Evolutionary conservation across 139 green algal genomes (phyloP).

Genomic region (Gonium pectorale): DNA sequence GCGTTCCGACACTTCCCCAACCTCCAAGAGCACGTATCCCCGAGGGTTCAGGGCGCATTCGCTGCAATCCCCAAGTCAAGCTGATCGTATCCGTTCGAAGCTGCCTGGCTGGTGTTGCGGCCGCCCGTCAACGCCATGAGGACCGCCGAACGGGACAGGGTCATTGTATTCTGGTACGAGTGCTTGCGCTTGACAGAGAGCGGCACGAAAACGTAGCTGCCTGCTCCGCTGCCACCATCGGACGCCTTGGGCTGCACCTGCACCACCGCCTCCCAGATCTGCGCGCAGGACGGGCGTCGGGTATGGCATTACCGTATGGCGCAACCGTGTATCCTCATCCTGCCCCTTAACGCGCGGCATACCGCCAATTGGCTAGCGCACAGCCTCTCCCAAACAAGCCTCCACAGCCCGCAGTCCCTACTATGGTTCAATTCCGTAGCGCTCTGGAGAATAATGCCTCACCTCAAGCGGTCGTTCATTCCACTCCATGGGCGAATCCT

Average conservation of each 20-base stretch:
- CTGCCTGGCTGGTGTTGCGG: not conserved
- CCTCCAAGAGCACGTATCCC: too few species aligned
- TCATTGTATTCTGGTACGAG: conserved; percentile 39
- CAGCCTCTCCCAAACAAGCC: too few species aligned
- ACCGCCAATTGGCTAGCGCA: too few species aligned
- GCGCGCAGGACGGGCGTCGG: too few species aligned
- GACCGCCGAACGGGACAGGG: conserved; percentile 9
- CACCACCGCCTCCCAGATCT: conserved; percentile 40
- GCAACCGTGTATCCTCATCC: too few species aligned
- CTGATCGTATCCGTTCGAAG: not conserved
- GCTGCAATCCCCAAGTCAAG: not conserved
- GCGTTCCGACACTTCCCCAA: too few species aligned
- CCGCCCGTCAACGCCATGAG: conserved; percentile 14
- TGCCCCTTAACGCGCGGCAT: too few species aligned
- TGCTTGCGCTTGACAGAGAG: conserved; percentile 32
- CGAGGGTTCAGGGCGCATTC: not conserved
- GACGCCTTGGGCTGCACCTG: not conserved
- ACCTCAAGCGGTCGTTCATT: conserved; percentile 32
- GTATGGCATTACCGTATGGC: too few species aligned
- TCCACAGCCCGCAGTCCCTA: too few species aligned
- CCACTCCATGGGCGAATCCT: not conserved
- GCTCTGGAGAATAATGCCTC: too few species aligned
- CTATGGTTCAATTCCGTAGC: too few species aligned
- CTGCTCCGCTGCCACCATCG: not conserved
- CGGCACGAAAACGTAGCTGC: conserved; percentile 7